Base-by-base conservation (phyloP, 352 stramenopile genomes). In the Pythium dissimile region DNA sequence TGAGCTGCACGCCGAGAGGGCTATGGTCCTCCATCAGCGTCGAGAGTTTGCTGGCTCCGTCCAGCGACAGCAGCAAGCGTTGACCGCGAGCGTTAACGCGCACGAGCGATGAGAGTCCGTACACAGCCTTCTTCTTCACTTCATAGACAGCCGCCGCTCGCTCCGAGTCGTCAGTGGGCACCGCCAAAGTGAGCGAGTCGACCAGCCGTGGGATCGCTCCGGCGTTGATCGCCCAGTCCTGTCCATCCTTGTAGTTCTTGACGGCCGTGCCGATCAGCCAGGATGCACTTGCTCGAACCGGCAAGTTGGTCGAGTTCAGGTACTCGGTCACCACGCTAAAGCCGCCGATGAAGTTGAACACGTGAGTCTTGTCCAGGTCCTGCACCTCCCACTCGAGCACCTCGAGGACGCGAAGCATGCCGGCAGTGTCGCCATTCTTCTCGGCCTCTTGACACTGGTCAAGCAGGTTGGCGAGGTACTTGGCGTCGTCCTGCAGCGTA, bases 301-400 rank as follows among this genome's bases (percentile, higher is more conserved):
- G 66, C 21, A 91, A 66, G 39, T 75, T 80, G 3, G 79, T 86
- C 35, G 83, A 73, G 64, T 92, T 92, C 41, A 94, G 52, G 50
- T 86, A 84, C 18, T 89, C 66, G 13, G 77, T 54, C 41, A 92
- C 80, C 42, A 89, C 73, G 41, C 72, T 59, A 30, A 94, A 89
- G n/a, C 84, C 84, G 8, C 84, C 84, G 34, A 92, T 88, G 27
- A 85, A 92, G 64, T 92, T 87, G 67, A 94, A 92, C 3, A 92
- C 77, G 50, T 88, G 82, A 7, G 84, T 92, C 64, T 94, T 94
- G 70, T 92, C 84, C 16, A 94, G 66, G 58, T 94, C 84, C 58
- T 92, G 79, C n/a, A 94, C 82, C 63, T 94, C 84, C 77, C 79
- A 94, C 62, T 94, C 84, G 7, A 94, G 59, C 35, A 88, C 68